These are phyloP conservation scores for Lactarius akahatsu DNA, from an alignment of 768 basidiomycete genomes.

Conservation along the genomic window DNA sequence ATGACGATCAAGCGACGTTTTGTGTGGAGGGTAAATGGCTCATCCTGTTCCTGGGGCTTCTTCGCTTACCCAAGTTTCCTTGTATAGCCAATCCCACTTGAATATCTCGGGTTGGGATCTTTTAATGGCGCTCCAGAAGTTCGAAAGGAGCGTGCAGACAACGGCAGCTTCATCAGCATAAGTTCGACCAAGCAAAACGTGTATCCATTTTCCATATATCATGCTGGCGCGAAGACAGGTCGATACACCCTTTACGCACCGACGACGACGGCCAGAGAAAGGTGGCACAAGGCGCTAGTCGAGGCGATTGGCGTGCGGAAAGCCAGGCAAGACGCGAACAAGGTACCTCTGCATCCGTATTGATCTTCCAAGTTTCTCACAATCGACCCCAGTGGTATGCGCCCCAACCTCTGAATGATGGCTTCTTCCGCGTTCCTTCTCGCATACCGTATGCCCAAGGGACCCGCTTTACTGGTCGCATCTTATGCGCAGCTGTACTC, in stretches of 20 bases:
- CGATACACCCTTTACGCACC: constrained; percentile 72
- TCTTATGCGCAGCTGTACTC: constrained; percentile 61
- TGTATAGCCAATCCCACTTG: constrained; percentile 71
- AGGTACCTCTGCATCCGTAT: constrained; percentile 46
- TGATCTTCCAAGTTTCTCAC: neutral
- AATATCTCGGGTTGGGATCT: constrained; percentile 69
- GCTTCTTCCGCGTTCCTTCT: constrained; percentile 53
- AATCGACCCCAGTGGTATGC: constrained; percentile 58
- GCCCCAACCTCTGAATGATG: constrained; percentile 55
- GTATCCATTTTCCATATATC: constrained; percentile 78
- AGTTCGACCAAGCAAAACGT: constrained; percentile 53
- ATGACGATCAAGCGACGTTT: constrained; percentile 52
- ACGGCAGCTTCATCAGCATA: constrained; percentile 54
- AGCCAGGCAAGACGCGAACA: constrained; percentile 67
- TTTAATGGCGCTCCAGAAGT: constrained; percentile 61
- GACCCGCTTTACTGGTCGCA: constrained; percentile 53
- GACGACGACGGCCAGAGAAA: constrained; percentile 55
- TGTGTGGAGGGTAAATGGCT: constrained; percentile 58
- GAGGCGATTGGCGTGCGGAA: constrained; percentile 64
- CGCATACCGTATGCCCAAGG: constrained; percentile 36
- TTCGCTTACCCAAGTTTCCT: constrained; percentile 17
- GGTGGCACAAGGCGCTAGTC: constrained; percentile 61
- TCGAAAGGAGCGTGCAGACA: constrained; percentile 62
- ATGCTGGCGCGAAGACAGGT: constrained; percentile 53
- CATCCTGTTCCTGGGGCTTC: neutral